A percentile compares a stretch with the other conserved stretches of the same genome.
phyloP scores from a whole-genome alignment of 305 asterid species.

The Ruellia speciosa region DNA sequence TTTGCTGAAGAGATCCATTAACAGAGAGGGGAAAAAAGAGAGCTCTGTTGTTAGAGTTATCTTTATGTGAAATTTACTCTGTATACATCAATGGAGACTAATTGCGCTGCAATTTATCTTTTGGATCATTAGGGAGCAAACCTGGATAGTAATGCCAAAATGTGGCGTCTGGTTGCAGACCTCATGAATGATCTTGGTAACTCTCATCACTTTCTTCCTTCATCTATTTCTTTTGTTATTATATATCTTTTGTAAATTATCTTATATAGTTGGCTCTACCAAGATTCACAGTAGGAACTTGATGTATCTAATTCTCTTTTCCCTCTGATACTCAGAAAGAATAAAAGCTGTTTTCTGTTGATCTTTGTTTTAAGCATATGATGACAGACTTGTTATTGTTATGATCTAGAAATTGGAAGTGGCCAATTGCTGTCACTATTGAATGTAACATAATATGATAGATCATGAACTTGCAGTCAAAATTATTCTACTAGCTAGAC shows the following conservation, averaged over 20 bases:
- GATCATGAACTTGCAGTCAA: too few relatives aligned
- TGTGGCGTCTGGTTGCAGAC: slow-evolving; percentile 99
- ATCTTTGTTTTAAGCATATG: neutral
- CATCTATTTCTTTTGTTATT: neutral
- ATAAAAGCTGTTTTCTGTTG: neutral
- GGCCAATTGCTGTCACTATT: too few relatives aligned
- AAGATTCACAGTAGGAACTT: neutral
- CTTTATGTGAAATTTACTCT: slow-evolving; percentile 9
- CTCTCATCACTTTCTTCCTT: slow-evolving; percentile 1
- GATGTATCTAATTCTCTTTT: neutral
- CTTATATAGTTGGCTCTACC: neutral
- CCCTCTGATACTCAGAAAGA: neutral
- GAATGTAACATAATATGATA: too few relatives aligned
- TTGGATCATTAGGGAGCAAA: slow-evolving; percentile 58
- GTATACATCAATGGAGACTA: slow-evolving; percentile 4
- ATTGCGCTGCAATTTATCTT: slow-evolving; percentile 17
- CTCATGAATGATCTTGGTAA: slow-evolving; percentile 97
- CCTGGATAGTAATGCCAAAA: slow-evolving; percentile 93
- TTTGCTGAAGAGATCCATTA: neutral
- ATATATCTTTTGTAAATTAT: neutral
- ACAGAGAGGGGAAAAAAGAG: neutral
- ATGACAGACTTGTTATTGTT: neutral
- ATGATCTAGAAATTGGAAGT: neutral
- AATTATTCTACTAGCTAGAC: too few relatives aligned
- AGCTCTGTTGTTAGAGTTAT: neutral